A percentile compares a stretch with the other conserved stretches of the same genome.
Evolutionary conservation across 306 rosid species (phyloP).

Genomic region (Carpinus viminea): DNA sequence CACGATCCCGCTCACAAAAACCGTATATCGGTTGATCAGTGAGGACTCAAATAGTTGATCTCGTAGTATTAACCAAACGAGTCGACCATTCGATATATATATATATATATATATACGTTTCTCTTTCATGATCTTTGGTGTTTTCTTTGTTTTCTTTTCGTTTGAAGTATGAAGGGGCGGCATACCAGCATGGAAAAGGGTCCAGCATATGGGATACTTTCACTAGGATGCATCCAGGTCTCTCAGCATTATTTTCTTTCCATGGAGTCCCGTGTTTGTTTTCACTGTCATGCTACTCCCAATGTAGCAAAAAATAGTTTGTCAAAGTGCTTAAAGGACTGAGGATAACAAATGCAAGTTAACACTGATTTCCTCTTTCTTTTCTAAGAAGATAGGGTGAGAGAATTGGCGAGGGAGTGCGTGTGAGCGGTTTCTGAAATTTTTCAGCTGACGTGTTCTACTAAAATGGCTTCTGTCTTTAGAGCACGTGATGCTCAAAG

Average conservation of each 20-base stretch:
- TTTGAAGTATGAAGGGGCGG: constrained; percentile 30
- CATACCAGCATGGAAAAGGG: constrained; percentile 23
- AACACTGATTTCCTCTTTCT: neutral
- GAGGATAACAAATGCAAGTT: neutral
- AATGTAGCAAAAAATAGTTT: neutral
- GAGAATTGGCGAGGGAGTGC: neutral
- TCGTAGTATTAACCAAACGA: too few species aligned
- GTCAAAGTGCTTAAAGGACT: neutral
- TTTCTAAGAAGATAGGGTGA: neutral
- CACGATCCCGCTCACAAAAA: too few species aligned
- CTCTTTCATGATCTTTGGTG: neutral
- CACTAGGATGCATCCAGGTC: constrained; percentile 14
- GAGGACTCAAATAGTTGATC: too few species aligned
- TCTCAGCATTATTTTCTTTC: neutral
- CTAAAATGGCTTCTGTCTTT: too few species aligned
- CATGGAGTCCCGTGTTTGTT: neutral
- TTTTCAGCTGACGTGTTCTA: too few species aligned
- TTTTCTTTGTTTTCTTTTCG: neutral
- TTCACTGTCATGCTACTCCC: too few species aligned
- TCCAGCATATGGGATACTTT: constrained; percentile 29
- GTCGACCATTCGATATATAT: too few species aligned
- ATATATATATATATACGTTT: neutral
- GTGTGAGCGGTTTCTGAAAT: too few species aligned
- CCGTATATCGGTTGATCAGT: too few species aligned
- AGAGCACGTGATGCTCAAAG: too few species aligned